Evolutionary conservation across 495 filamentous ascomycete genomes (phyloP), one percentile per base, ranked within the genome.

Genomic region (Penicillium atrosanguineum): DNA sequence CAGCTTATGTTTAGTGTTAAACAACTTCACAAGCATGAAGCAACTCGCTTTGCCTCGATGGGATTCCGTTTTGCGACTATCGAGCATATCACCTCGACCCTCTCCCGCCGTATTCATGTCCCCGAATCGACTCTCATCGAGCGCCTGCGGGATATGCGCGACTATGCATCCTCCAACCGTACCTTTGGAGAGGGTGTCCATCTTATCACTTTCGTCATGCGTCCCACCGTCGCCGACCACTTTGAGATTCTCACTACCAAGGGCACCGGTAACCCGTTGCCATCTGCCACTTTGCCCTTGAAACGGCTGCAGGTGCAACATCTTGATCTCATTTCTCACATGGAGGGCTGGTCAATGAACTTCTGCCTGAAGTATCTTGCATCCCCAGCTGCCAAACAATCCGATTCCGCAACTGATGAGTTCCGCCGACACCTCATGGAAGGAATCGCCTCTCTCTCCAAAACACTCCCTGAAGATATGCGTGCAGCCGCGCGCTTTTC

Each of bases 1-100:
- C 87, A 91, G 48, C 69, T 92, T 44, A 81, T 96, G 56, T 92
- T 95, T 55, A 77, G 93, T 19, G 86, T 92, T n/a, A 86, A 86
- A 14, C 78, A 77, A 31, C 74, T 88, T 3, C 75, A 80, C 25
- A 78, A 71, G 47, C 68, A 73, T 0, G 87, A 87, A 16, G 77
- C 82, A 7, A 68, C 75, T 46, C 79, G 78, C 19, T 70, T 96
- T n/a, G 78, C 84, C 51, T 82, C 84, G 2, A 69, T 76, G n/a
- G 91, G 92, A 0, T 94, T 83, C 62, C 80, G 85, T 14, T 96
- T 96, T 55, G 87, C 88, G 6, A 74, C 80, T 7, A 71, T 87
- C 18, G 76, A 79, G 20, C 86, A 90, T 44, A 83, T 96, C n/a
- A 74, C 81, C 11, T 78, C 78, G 4, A 78, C 80, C 28, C 79